Evolutionary conservation across 495 filamentous ascomycete species (phyloP).

Genomic region (Pyronema omphalodes): DNA sequence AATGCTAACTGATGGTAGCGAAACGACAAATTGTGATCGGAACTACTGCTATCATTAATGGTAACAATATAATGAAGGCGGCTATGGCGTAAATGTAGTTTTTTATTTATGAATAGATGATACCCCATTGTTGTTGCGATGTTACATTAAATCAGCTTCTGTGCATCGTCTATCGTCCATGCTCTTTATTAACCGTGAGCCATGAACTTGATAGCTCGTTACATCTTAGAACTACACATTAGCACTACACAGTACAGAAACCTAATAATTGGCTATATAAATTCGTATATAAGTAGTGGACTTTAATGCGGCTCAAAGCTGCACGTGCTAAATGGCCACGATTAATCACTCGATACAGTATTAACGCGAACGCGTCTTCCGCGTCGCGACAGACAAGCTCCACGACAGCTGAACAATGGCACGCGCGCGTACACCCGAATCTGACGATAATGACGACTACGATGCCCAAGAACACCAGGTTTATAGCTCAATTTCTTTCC

Average conservation of each 20-base stretch:
- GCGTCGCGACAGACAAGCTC: not conserved
- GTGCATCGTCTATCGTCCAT: no score
- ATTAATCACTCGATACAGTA: no score
- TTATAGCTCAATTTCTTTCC: slow-evolving; percentile 9
- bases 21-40: slow-evolving; percentile 73
- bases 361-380: not conserved
- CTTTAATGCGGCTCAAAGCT: no score
- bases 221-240: no score
- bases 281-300: no score
- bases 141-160: no score
- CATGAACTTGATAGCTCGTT: no score
- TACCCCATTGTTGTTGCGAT: not conserved
- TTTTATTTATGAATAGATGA: not conserved
- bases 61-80: slow-evolving; percentile 72
- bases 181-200: no score
- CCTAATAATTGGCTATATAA: no score
- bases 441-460: slow-evolving; percentile 14
- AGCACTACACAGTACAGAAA: no score
- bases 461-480: slow-evolving; percentile 34
- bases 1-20: slow-evolving; percentile 24
- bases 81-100: slow-evolving; percentile 33
- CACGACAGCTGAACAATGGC: not conserved
- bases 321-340: no score
- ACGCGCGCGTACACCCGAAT: not conserved
- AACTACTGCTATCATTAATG: slow-evolving; percentile 79